Conservation (phyloP, 192 early-diverging fungal genomes). For the Endogone sp. region DNA sequence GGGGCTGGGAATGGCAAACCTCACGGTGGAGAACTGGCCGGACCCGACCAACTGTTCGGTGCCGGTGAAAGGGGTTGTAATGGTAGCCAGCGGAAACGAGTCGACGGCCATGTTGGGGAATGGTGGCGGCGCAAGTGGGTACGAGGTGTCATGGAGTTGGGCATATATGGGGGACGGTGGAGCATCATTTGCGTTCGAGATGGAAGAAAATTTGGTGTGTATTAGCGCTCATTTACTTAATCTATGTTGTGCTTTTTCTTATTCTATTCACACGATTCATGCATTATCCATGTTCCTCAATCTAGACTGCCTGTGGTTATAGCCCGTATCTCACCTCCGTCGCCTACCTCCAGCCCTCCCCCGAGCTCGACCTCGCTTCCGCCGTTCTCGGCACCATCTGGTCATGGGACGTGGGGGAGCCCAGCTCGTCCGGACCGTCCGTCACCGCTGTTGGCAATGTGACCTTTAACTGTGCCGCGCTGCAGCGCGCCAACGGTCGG, state of each 20-base stretch:
- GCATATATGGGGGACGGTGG: not conserved
- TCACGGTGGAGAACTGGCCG: not conserved
- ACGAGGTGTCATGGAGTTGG: slow-evolving; percentile 4
- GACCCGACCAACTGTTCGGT: slow-evolving; percentile 12
- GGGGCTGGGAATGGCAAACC: slow-evolving; percentile 1
- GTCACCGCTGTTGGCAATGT: not conserved
- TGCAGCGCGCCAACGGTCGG: slow-evolving; percentile 16
- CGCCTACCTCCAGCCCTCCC: not conserved
- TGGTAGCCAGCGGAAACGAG: slow-evolving; percentile 5
- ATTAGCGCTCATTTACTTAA: not conserved
- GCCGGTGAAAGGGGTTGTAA: slow-evolving; percentile 2
- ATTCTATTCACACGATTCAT: not conserved
- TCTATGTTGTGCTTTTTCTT: not conserved
- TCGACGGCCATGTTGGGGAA: not conserved
- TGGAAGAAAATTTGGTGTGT: slow-evolving; percentile 2
- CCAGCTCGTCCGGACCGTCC: not conserved
- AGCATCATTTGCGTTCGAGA: not conserved
- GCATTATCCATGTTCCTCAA: no score
- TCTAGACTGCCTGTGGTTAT: not conserved
- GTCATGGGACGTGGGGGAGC: slow-evolving; percentile 25
- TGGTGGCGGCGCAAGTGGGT: not conserved
- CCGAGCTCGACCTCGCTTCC: not conserved
- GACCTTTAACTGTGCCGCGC: slow-evolving; percentile 11
- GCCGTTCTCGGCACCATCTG: slow-evolving; percentile 16
- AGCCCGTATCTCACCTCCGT: not conserved